These are phyloP conservation scores for Paxillus ammoniavirescens DNA, from an alignment of 768 basidiomycete species.

Conservation along the genomic window DNA sequence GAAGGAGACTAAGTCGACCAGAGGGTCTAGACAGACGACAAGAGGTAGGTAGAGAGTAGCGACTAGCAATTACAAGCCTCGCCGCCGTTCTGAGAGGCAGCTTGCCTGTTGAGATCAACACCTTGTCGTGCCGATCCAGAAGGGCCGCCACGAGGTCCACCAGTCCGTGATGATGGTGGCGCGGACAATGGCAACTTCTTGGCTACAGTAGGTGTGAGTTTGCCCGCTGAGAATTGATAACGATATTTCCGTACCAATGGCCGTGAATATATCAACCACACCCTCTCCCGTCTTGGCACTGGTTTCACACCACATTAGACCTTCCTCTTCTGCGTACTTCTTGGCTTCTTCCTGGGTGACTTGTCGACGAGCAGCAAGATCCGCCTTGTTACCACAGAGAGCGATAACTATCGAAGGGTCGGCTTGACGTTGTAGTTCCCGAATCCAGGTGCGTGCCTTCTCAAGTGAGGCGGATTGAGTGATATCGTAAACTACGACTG, in stretches of 20 bases:
- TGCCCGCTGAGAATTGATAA: not conserved
- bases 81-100: slow-evolving; percentile 44
- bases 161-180: slow-evolving; percentile 61
- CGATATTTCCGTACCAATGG: slow-evolving; percentile 62
- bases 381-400: slow-evolving; percentile 94
- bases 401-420: slow-evolving; percentile 97
- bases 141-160: slow-evolving; percentile 49
- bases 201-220: slow-evolving; percentile 42
- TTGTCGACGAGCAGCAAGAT: slow-evolving; percentile 81
- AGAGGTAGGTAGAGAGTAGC: slow-evolving; percentile 7
- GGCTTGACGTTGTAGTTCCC: slow-evolving; percentile 95
- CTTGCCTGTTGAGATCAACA: slow-evolving; percentile 80
- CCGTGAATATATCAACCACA: slow-evolving; percentile 81
- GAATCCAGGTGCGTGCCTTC: slow-evolving; percentile 95
- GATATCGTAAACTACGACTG: slow-evolving; percentile 95
- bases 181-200: slow-evolving; percentile 88
- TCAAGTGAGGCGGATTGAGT: slow-evolving; percentile 89
- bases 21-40: slow-evolving; percentile 3
- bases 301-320: slow-evolving; percentile 87
- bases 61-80: slow-evolving; percentile 77
- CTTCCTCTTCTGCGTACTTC: slow-evolving; percentile 91
- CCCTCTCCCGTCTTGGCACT: slow-evolving; percentile 89
- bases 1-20: slow-evolving; percentile 11
- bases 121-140: slow-evolving; percentile 53
- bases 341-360: slow-evolving; percentile 82